Base-by-base conservation (phyloP, 192 early-diverging fungal species). In the Backusella luteola region DNA sequence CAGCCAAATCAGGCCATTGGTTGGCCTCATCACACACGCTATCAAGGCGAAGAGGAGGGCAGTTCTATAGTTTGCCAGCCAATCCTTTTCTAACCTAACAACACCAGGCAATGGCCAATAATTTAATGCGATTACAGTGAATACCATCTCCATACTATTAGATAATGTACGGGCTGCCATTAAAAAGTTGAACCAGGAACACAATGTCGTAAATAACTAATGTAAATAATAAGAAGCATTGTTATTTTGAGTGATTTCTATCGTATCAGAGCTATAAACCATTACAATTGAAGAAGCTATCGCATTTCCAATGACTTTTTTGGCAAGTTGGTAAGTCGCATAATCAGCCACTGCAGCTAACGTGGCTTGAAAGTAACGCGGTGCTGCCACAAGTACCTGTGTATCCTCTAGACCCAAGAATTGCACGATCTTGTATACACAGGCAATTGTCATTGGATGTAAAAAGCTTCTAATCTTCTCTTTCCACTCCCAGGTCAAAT, bases 401-500 rank as follows among this genome's bases (percentile, higher is more conserved):
- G 90, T 85, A 35, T 90, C 81, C 56, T 94, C 94, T 19, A 95
- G 83, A 9, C 87, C 84, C 0, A 94, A 78, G 14, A 87, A 4
- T 21, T 80, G 73, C 11, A 98, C 69, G 5, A 78, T n/a, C 52
- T 89, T 85, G 81, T 95, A 99, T 11, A 93, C 77, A 0, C 70
- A 78, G n/a, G 93, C 93, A 90, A 98, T 96, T 32, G 96, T 71
- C 74, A 92, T 79, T 9, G 97, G 97, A 84, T 98, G 94, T 15
- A 90, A 87, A 66, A 89, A 91, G 19, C 95, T 91, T 63, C 97
- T 89, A 29, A 99, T 90, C 32, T 81, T 80, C 39, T 94, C 85
- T 67, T 84, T 78, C 97, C 97, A 99, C 81, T 97, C 96, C 96
- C 97, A 98, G 6, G 97, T 97, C 80, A 94, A 74, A 72, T 93